Percentiles rank a stretch among this genome's conserved stretches.
Conservation (phyloP, 139 green algal species). For the Pleodorina starrii region DNA sequence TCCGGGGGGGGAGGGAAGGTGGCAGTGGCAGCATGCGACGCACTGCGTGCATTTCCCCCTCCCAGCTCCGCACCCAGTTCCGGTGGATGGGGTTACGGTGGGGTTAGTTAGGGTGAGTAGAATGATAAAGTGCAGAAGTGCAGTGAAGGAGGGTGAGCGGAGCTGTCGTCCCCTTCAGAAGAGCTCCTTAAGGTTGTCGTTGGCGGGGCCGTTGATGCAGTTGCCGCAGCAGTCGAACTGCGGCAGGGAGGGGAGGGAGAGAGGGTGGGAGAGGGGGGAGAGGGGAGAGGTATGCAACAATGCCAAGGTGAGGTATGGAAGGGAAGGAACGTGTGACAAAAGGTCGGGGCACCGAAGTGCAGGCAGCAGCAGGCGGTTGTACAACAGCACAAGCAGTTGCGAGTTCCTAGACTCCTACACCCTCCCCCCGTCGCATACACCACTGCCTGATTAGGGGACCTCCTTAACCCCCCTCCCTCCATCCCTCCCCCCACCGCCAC, state of each 20-base stretch:
- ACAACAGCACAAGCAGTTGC: background rate
- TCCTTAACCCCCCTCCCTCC: too few relatives aligned
- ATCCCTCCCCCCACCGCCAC: background rate
- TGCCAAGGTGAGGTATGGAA: background rate
- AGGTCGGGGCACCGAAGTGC: background rate
- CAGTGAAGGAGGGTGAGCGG: too few relatives aligned
- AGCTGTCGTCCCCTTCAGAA: slow-evolving; percentile 20
- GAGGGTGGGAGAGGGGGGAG: background rate
- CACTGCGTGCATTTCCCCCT: too few relatives aligned
- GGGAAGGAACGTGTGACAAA: background rate
- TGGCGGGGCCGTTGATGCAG: slow-evolving; percentile 68
- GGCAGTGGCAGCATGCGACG: too few relatives aligned
- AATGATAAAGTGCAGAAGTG: too few relatives aligned
- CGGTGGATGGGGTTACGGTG: too few relatives aligned
- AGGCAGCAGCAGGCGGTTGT: background rate
- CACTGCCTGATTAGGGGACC: background rate
- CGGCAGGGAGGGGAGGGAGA: background rate
- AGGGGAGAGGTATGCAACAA: background rate
- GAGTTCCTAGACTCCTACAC: background rate
- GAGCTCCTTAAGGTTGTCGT: slow-evolving; percentile 50
- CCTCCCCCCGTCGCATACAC: background rate
- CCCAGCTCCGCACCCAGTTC: too few relatives aligned
- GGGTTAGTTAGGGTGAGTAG: too few relatives aligned
- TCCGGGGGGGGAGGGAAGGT: too few relatives aligned
- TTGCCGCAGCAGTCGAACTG: slow-evolving; percentile 71